Base-by-base conservation (phyloP, 306 rosid species). In the Inga oerstediana region DNA sequence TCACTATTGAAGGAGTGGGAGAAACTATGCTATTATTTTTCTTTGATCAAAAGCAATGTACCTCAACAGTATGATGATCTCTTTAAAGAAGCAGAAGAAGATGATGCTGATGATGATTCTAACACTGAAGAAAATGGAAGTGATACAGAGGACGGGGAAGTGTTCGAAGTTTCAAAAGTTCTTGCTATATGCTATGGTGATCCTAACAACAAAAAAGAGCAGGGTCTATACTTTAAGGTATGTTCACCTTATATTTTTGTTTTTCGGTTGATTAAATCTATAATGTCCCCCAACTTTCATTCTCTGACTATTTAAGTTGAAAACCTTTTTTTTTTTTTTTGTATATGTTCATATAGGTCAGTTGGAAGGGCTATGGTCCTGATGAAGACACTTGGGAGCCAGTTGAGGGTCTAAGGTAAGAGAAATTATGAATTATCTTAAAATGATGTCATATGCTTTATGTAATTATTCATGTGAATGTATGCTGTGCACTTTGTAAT, bases 301-400 rank as follows among this genome's bases (percentile, higher is more conserved):
- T 24, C 51, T 62, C 74, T 68, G 17, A 22, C 52, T 22, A 10
- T 14, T 16, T 16, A 22, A 4, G 10, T 34, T 58, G 74, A 30
- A 39, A 22, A 34, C 4, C 19, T 39, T 75, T 32, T 32, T 32
- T 32, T 32, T 32, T 3, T 32, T 32, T 32, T 39, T 51, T 56
- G 46, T 24, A 27, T 22, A 19, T 80, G 24, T 24, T 27, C 39
- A 22, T 83, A 64, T 77, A 95, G 98, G 92, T 95, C 72, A 76
- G 66, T 3, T 95, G 98, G 98, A 93, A 91, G 79, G 97, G 97
- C 5, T 93, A 95, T 77, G 97, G 78, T 10, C 14, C 90, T 49
- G 87, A 86, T 6, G 90, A 59, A 41, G 98, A 95, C 72, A 68
- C 95, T 2, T 95, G 98, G 98, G 98, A 95, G 84, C 98, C 98